Conservation (phyloP, 1,284 basidiomycete genomes). For the Grifola frondosa region DNA sequence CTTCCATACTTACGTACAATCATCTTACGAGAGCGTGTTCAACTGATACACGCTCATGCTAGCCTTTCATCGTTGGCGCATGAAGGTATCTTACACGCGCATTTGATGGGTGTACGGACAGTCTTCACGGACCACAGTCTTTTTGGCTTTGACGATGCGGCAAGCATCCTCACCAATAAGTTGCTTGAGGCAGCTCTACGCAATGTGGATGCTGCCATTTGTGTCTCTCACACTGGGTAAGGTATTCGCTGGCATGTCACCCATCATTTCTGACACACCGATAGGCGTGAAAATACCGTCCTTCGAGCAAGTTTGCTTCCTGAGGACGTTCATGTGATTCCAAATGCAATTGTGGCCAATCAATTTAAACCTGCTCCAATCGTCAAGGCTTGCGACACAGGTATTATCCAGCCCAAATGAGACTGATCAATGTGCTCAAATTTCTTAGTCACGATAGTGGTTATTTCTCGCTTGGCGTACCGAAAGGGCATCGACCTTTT, state of each 20-base stretch:
- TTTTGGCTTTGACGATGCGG: conserved; percentile 95
- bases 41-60: conserved; percentile 92
- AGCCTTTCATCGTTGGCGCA: conserved; percentile 88
- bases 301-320: conserved; percentile 76
- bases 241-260: conserved; percentile 20
- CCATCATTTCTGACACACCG: not conserved
- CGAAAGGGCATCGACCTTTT: conserved; percentile 97
- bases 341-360: conserved; percentile 89
- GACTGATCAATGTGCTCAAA: no score
- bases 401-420: no score
- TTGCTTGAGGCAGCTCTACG: conserved; percentile 83
- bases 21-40: conserved; percentile 82
- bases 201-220: conserved; percentile 93
- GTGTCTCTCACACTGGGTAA: conserved; percentile 96
- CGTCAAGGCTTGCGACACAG: conserved; percentile 49
- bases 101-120: conserved; percentile 79
- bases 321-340: conserved; percentile 82
- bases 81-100: conserved; percentile 89
- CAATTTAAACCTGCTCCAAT: conserved; percentile 73
- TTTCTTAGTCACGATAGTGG: conserved; percentile 82
- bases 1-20: conserved; percentile 91
- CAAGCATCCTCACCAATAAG: conserved; percentile 96
- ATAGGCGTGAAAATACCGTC: conserved; percentile 91
- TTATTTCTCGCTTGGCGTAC: conserved; percentile 94
- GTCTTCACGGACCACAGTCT: conserved; percentile 98